phyloP scores from a whole-genome alignment of 169 alveolate genomes.

The Plasmodium gaboni region DNA sequence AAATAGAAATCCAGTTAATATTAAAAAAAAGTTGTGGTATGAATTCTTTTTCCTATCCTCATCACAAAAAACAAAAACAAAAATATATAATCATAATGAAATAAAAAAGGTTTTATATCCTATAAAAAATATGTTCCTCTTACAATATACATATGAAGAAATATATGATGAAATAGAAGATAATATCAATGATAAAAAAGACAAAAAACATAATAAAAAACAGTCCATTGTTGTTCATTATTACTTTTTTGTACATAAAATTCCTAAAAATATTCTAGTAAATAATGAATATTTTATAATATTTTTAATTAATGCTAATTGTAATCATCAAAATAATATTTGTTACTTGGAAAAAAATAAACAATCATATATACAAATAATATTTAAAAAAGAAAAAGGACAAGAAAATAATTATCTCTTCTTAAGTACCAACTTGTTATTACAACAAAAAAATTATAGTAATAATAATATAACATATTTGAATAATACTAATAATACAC shows the following conservation, averaged over 20 bases:
- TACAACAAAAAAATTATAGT: neutral
- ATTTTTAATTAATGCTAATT: constrained; percentile 31
- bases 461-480: too few species aligned
- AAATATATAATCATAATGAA: constrained; percentile 15
- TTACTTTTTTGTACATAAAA: constrained; percentile 32
- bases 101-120: constrained; percentile 33
- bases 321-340: constrained; percentile 19
- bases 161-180: neutral
- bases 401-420: constrained; percentile 2
- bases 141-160: constrained; percentile 11
- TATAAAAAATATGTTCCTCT: constrained; percentile 12
- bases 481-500: neutral
- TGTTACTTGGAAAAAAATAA: constrained; percentile 22
- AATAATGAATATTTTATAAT: constrained; percentile 22
- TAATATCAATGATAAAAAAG: neutral
- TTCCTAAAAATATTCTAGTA: constrained; percentile 30
- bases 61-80: constrained; percentile 4
- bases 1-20: neutral
- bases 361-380: constrained; percentile 30
- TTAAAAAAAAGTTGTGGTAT: neutral
- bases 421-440: constrained; percentile 17
- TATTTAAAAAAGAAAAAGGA: constrained; percentile 19
- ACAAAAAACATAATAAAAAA: neutral
- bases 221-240: neutral
- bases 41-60: constrained; percentile 11